phyloP scores from a whole-genome alignment of 78 protist genomes.

The Emiliania huxleyi region DNA sequence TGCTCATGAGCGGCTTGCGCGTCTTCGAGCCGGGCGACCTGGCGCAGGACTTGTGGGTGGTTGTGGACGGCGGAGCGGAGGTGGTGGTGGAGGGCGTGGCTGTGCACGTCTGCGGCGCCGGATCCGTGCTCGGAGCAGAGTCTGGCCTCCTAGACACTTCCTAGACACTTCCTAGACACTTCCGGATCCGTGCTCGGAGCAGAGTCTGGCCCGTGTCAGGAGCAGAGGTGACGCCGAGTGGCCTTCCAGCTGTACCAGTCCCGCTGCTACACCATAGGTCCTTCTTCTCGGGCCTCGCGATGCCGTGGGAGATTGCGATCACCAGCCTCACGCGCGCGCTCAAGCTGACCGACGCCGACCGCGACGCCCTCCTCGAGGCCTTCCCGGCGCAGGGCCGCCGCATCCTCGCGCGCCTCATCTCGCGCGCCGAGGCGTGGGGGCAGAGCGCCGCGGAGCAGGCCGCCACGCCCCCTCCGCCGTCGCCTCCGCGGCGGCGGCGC shows the following conservation, averaged over 20 bases:
- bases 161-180: too few relatives aligned
- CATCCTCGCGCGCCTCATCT: background rate
- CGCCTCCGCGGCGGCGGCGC: too few relatives aligned
- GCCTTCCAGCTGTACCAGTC: too few relatives aligned
- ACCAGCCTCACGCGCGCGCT: background rate
- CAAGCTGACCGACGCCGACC: background rate
- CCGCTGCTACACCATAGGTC: background rate
- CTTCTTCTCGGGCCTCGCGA: background rate
- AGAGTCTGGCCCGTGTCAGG: too few relatives aligned
- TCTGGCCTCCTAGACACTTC: too few relatives aligned
- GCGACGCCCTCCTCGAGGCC: background rate
- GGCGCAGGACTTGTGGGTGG: background rate
- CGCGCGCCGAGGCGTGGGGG: background rate
- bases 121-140: background rate
- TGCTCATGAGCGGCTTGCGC: background rate
- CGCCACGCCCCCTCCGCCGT: too few relatives aligned
- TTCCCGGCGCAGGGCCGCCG: background rate
- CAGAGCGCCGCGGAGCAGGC: background rate
- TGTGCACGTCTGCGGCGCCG: background rate
- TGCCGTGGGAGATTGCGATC: background rate
- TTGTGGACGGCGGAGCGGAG: background rate
- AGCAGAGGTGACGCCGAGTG: too few relatives aligned
- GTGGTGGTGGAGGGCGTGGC: background rate
- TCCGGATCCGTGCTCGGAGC: too few relatives aligned
- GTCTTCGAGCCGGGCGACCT: background rate